phyloP scores from a whole-genome alignment of 306 rosid species.

The Cicer judaicum region DNA sequence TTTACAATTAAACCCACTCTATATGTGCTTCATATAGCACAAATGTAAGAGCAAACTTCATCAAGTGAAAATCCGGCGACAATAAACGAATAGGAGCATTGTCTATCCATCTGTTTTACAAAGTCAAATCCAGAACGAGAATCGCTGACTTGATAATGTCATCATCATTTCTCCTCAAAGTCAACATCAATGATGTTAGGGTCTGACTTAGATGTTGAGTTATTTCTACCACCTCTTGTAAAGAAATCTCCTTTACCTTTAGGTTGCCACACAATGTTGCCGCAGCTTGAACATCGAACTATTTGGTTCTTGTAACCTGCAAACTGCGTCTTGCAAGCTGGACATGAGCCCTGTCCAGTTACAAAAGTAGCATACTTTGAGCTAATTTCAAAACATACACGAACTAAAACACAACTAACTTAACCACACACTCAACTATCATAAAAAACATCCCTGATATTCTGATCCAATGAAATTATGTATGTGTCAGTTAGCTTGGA shows the following conservation, averaged over 20 bases:
- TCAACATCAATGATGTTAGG: conserved; percentile 89
- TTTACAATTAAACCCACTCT: conserved; percentile 43
- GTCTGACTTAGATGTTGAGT: conserved; percentile 63
- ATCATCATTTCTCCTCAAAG: conserved; percentile 90
- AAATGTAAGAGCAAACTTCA: conserved; percentile 29
- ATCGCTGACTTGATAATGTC: background rate
- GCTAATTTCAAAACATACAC: conserved; percentile 15
- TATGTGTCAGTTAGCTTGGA: conserved; percentile 8
- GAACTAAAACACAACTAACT: background rate
- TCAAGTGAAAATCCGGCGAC: background rate
- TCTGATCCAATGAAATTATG: background rate
- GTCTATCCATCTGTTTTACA: conserved; percentile 24
- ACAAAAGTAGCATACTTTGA: conserved; percentile 21
- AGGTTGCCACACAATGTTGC: conserved; percentile 98
- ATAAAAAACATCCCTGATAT: background rate
- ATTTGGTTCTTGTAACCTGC: conserved; percentile 83
- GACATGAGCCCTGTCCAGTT: conserved; percentile 79
- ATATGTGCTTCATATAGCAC: conserved; percentile 26
- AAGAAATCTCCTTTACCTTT: conserved; percentile 74
- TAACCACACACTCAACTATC: conserved; percentile 16
- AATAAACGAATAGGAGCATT: conserved; percentile 8
- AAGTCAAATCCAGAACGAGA: conserved; percentile 35
- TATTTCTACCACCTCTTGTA: conserved; percentile 56
- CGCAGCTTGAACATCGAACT: conserved; percentile 77
- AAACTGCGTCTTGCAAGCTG: conserved; percentile 87